phyloP scores from a whole-genome alignment of 768 basidiomycete species.

The Strobilomyces dryophilus region DNA sequence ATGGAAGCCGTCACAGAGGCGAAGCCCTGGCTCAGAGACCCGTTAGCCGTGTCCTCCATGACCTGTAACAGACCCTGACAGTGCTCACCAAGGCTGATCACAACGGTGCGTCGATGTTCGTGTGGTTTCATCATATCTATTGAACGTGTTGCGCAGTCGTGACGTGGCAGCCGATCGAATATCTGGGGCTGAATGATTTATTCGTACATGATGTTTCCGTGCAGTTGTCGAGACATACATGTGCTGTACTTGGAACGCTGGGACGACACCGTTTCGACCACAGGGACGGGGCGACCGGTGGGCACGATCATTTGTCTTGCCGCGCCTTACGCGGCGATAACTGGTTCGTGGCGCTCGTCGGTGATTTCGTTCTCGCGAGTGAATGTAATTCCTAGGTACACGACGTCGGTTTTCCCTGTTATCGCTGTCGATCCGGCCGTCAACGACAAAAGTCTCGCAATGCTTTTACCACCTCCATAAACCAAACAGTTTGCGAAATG shows the following conservation, averaged over 20 bases:
- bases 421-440: slow-evolving; percentile 50
- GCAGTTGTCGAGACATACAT: slow-evolving; percentile 34
- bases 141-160: slow-evolving; percentile 43
- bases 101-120: slow-evolving; percentile 40
- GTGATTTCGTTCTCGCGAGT: not conserved
- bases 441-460: slow-evolving; percentile 40
- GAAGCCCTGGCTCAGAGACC: slow-evolving; percentile 67
- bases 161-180: slow-evolving; percentile 60
- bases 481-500: slow-evolving; percentile 45
- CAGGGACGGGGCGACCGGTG: slow-evolving; percentile 67
- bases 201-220: slow-evolving; percentile 36
- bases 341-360: slow-evolving; percentile 33
- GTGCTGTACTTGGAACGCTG: slow-evolving; percentile 59
- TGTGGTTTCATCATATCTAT: not conserved
- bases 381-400: slow-evolving; percentile 35
- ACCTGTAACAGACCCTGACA: slow-evolving; percentile 47
- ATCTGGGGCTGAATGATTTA: slow-evolving; percentile 40
- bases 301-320: slow-evolving; percentile 71
- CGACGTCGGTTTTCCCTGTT: slow-evolving; percentile 62
- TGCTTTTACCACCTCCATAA: too few species aligned
- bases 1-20: slow-evolving; percentile 55
- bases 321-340: slow-evolving; percentile 54
- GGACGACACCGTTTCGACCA: slow-evolving; percentile 46
- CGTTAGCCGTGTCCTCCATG: slow-evolving; percentile 55
- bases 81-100: slow-evolving; percentile 63